Conservation (phyloP, 495 filamentous ascomycete species). For the Trichoderma erinaceum region DNA sequence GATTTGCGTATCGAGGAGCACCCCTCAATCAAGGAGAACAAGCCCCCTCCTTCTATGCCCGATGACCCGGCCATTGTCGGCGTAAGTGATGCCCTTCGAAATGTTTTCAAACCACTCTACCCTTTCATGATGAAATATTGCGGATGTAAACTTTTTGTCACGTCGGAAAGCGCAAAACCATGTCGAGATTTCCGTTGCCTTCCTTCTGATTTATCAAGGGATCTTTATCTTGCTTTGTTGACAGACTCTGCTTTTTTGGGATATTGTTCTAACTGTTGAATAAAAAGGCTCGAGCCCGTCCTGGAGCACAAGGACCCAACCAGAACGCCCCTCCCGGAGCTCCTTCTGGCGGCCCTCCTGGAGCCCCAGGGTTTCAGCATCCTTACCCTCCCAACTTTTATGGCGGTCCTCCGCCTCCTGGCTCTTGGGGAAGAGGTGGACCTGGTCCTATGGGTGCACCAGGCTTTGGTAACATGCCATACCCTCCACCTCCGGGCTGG, state of each 20-base stretch:
- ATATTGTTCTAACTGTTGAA: constrained; percentile 6
- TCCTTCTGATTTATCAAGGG: constrained; percentile 73
- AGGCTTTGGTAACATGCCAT: constrained; percentile 41
- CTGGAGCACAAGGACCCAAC: constrained; percentile 24
- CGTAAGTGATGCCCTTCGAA: constrained; percentile 55
- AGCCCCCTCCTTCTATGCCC: constrained; percentile 71
- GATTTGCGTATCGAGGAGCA: constrained; percentile 86
- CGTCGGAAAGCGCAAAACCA: constrained; percentile 61
- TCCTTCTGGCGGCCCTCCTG: constrained; percentile 21
- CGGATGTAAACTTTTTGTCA: constrained; percentile 82
- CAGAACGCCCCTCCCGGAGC: constrained; percentile 26
- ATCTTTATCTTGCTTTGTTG: constrained; percentile 24
- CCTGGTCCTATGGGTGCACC: constrained; percentile 45
- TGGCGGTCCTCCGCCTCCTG: constrained; percentile 43
- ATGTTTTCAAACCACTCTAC: not conserved
- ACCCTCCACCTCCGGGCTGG: constrained; percentile 66
- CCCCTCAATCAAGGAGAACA: constrained; percentile 59
- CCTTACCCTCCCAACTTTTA: constrained; percentile 39
- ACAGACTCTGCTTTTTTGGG: constrained; percentile 79
- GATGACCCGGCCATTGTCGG: constrained; percentile 96
- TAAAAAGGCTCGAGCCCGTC: constrained; percentile 30
- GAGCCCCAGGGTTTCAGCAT: constrained; percentile 42
- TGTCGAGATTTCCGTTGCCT: constrained; percentile 99
- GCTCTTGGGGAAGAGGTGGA: constrained; percentile 52
- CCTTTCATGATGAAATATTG: constrained; percentile 69